These are phyloP conservation scores for Populus trichocarpa DNA, from an alignment of 441 rosid species.

Conservation along the genomic window DNA sequence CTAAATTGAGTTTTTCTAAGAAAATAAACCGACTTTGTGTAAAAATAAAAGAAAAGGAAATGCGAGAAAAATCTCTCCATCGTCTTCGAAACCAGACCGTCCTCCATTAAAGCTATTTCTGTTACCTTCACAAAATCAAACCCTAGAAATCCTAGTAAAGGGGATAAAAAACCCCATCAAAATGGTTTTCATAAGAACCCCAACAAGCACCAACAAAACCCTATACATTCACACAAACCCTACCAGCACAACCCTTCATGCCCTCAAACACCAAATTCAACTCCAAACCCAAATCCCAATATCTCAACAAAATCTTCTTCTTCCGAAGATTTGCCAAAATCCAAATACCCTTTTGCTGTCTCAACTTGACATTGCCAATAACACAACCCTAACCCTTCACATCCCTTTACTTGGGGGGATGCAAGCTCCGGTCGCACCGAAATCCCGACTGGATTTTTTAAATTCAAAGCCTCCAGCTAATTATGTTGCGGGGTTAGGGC, in stretches of 20 bases:
- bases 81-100: neutral
- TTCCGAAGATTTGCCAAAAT: slow-evolving; percentile 10
- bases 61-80: neutral
- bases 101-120: neutral
- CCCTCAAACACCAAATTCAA: slow-evolving; percentile 47
- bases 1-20: neutral
- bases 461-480: slow-evolving; percentile 81
- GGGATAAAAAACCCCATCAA: neutral
- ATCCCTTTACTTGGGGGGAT: slow-evolving; percentile 71
- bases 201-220: slow-evolving; percentile 39
- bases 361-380: slow-evolving; percentile 41
- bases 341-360: slow-evolving; percentile 39
- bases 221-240: slow-evolving; percentile 49
- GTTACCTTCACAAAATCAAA: neutral
- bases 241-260: slow-evolving; percentile 44
- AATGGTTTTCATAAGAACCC: slow-evolving; percentile 67
- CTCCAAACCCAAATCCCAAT: slow-evolving; percentile 39
- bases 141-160: neutral
- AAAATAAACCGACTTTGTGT: neutral
- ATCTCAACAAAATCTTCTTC: slow-evolving; percentile 35
- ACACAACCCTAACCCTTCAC: slow-evolving; percentile 60
- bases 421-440: slow-evolving; percentile 33
- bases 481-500: slow-evolving; percentile 92
- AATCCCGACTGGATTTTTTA: slow-evolving; percentile 68
- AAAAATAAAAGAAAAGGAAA: neutral